Conservation (phyloP, 106 monocot genomes). For the Xerophyta viscosa region DNA sequence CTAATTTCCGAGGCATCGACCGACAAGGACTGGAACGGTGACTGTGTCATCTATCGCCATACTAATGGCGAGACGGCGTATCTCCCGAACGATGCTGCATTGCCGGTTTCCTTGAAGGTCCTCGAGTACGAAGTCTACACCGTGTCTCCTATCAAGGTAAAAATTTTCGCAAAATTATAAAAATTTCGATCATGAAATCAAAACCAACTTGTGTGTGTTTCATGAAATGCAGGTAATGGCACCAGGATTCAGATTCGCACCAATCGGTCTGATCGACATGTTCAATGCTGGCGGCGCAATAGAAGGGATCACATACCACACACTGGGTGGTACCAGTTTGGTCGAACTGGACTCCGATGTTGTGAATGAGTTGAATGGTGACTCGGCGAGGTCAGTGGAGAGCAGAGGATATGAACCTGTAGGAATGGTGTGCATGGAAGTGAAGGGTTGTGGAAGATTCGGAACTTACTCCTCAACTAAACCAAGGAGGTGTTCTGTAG, state of each 20-base stretch:
- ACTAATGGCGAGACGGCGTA: conserved; percentile 23
- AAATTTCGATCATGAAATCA: no score
- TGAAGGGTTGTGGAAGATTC: conserved; percentile 83
- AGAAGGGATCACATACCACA: conserved; percentile 57
- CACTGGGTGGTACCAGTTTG: conserved; percentile 3
- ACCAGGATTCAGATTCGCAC: conserved; percentile 57
- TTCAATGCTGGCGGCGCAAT: conserved; percentile 85
- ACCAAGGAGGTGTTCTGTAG: conserved; percentile 54
- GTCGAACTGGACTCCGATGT: conserved; percentile 4
- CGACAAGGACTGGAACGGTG: conserved; percentile 60
- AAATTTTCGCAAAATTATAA: no score
- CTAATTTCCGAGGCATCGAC: conserved; percentile 64
- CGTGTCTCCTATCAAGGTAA: conserved; percentile 66
- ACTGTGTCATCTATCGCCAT: conserved; percentile 53
- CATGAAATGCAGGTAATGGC: conserved; percentile 50
- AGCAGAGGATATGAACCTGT: conserved; percentile 6
- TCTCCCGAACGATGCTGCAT: conserved; percentile 27
- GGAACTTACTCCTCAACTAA: conserved; percentile 57
- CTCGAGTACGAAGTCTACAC: conserved; percentile 70
- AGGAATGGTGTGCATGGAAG: conserved; percentile 48
- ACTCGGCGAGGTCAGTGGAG: not conserved
- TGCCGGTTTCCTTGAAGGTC: conserved; percentile 67
- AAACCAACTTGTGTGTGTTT: not conserved
- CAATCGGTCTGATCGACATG: conserved; percentile 80
- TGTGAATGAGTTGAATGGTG: not conserved